phyloP scores from a whole-genome alignment of 176 grass and related monocot species.

The Aegilops tauschii region DNA sequence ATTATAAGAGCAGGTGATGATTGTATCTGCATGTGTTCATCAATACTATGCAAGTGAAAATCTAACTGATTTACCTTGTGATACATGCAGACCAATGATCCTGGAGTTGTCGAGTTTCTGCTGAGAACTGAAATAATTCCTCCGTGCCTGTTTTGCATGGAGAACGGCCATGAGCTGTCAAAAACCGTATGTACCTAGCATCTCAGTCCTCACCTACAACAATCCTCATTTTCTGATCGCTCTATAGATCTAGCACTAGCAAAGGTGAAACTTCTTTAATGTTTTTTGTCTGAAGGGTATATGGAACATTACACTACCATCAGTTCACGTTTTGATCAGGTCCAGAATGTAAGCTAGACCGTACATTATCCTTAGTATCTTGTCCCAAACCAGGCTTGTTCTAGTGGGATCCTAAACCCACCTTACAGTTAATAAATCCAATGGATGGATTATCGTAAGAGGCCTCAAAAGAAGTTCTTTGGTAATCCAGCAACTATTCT shows the following conservation, averaged over 20 bases:
- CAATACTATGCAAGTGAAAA: background rate
- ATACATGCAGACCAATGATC: slow-evolving; percentile 78
- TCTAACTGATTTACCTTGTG: background rate
- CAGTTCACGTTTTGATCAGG: background rate
- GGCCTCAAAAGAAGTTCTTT: background rate
- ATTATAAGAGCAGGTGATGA: background rate
- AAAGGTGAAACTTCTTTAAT: background rate
- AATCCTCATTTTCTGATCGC: slow-evolving; percentile 5
- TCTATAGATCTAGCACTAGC: background rate
- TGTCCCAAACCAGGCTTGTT: background rate
- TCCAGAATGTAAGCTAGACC: background rate
- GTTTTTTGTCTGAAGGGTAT: background rate
- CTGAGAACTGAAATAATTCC: slow-evolving; percentile 99
- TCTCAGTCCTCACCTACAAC: slow-evolving; percentile 5
- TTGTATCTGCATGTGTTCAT: background rate
- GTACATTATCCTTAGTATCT: background rate
- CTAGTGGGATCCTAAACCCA: background rate
- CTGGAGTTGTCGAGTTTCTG: slow-evolving; percentile 93
- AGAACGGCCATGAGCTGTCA: slow-evolving; percentile 96
- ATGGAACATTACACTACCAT: background rate
- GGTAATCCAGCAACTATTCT: background rate
- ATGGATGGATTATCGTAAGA: background rate
- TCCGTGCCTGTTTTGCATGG: slow-evolving; percentile 74
- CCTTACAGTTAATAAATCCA: slow-evolving; percentile 1
- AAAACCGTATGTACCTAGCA: slow-evolving; percentile 70